A percentile compares a stretch with the other conserved stretches of the same genome.
Conservation (phyloP, 2,329 filamentous ascomycete genomes). For the Drechslera avenae region DNA sequence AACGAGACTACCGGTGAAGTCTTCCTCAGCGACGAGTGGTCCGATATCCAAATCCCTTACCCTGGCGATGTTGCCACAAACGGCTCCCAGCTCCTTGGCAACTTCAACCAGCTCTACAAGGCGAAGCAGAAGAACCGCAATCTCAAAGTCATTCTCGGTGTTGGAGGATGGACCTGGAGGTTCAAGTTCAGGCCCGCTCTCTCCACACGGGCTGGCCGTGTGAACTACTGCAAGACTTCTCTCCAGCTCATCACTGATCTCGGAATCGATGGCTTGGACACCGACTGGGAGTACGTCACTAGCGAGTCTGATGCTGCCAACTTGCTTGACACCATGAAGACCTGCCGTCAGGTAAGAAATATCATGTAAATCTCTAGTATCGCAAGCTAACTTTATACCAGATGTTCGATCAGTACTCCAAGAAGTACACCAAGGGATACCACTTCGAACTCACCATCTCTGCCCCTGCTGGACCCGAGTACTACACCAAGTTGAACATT, state of each 20-base stretch:
- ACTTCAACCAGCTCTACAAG: slow-evolving; percentile 75
- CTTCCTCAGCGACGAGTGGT: slow-evolving; percentile 29
- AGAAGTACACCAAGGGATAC: slow-evolving; percentile 43
- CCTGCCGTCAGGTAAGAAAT: slow-evolving; percentile 41
- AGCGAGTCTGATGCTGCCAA: slow-evolving; percentile 43
- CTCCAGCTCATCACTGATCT: slow-evolving; percentile 78
- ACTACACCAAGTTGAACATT: slow-evolving; percentile 49
- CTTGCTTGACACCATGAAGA: slow-evolving; percentile 46
- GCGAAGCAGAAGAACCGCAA: slow-evolving; percentile 77
- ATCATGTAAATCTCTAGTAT: not conserved
- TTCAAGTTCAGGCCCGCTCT: slow-evolving; percentile 75
- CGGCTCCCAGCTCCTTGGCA: slow-evolving; percentile 75
- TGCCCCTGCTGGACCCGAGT: slow-evolving; percentile 49
- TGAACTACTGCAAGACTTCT: slow-evolving; percentile 69
- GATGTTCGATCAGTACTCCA: slow-evolving; percentile 48
- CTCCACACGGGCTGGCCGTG: slow-evolving; percentile 64
- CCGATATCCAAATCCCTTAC: slow-evolving; percentile 66
- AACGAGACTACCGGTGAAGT: slow-evolving; percentile 76
- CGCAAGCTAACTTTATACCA: slow-evolving; percentile 14
- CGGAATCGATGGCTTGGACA: slow-evolving; percentile 65
- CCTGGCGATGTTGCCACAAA: slow-evolving; percentile 66
- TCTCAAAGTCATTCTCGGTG: slow-evolving; percentile 78
- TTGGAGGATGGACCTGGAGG: slow-evolving; percentile 80
- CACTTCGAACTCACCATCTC: slow-evolving; percentile 53
- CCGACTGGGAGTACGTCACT: slow-evolving; percentile 55